A percentile compares a stretch with the other conserved stretches of the same genome.
These are phyloP conservation scores for Capsicum pubescens DNA, from an alignment of 257 asterid genomes.

Conservation along the genomic window DNA sequence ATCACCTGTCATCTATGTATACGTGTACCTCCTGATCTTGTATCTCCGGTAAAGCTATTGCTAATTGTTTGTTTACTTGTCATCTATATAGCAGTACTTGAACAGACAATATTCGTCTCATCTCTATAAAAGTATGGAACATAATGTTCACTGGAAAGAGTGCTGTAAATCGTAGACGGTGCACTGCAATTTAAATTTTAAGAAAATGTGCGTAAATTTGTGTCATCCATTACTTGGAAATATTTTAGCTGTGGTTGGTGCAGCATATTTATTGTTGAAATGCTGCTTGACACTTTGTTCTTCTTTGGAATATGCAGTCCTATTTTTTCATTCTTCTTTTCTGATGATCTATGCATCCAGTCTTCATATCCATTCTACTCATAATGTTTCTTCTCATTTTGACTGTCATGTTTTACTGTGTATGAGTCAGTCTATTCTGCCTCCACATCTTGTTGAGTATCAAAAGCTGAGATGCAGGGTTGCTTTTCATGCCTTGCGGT, in stretches of 20 bases:
- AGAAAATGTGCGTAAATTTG: background rate
- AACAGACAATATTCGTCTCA: background rate
- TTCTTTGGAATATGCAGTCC: slow-evolving; percentile 5
- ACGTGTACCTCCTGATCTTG: slow-evolving; percentile 7
- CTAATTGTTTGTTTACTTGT: background rate
- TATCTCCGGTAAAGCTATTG: background rate
- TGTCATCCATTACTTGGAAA: slow-evolving; percentile 11
- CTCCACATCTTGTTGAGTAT: slow-evolving; percentile 77
- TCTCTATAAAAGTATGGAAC: background rate
- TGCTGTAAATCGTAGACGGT: background rate
- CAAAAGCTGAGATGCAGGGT: slow-evolving; percentile 97
- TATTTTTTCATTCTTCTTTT: background rate
- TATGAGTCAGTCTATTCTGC: slow-evolving; percentile 70
- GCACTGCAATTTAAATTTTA: background rate
- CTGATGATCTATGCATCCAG: background rate
- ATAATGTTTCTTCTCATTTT: slow-evolving; percentile 23
- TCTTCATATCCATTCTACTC: background rate
- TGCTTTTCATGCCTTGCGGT: slow-evolving; percentile 82
- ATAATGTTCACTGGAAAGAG: background rate
- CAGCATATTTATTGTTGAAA: background rate
- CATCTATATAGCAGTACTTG: background rate
- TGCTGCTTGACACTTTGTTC: slow-evolving; percentile 2
- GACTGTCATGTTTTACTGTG: slow-evolving; percentile 28
- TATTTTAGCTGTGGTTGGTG: background rate
- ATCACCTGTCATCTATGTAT: background rate